A percentile compares a stretch with the other conserved stretches of the same genome.
phyloP scores from a whole-genome alignment of 73 alveolate genomes.

The Paramecium sonneborni region DNA sequence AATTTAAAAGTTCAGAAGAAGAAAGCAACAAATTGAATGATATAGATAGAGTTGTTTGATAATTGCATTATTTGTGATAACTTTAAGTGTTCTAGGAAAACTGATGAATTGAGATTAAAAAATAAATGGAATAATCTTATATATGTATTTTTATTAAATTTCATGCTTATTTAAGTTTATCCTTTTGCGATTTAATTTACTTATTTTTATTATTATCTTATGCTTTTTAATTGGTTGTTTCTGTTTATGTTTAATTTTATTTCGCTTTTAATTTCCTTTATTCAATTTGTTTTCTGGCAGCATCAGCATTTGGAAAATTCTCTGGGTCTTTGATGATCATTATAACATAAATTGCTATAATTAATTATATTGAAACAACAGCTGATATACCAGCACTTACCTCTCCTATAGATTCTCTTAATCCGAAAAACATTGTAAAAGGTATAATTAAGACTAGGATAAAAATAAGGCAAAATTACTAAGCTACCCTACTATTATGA shows the following conservation, averaged over 20 bases:
- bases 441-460: neutral
- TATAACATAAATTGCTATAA: neutral
- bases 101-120: slow-evolving; percentile 66
- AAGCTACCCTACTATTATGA: neutral
- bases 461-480: slow-evolving; percentile 1
- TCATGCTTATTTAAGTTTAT: neutral
- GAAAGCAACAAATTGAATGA: slow-evolving; percentile 82
- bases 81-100: slow-evolving; percentile 81
- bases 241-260: neutral
- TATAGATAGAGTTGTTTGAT: slow-evolving; percentile 82
- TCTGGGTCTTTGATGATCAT: neutral
- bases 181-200: neutral
- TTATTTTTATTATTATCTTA: neutral
- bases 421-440: slow-evolving; percentile 8
- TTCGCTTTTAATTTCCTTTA: neutral
- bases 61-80: slow-evolving; percentile 93
- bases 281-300: neutral
- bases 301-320: slow-evolving; percentile 10
- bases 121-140: slow-evolving; percentile 54
- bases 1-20: slow-evolving; percentile 91
- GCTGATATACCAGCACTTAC: neutral
- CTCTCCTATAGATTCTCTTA: neutral
- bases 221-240: neutral
- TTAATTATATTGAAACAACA: neutral
- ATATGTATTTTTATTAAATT: neutral